These are phyloP conservation scores for Ceratocystis harringtonii DNA, from an alignment of 2,329 filamentous ascomycete genomes.

Conservation along the genomic window DNA sequence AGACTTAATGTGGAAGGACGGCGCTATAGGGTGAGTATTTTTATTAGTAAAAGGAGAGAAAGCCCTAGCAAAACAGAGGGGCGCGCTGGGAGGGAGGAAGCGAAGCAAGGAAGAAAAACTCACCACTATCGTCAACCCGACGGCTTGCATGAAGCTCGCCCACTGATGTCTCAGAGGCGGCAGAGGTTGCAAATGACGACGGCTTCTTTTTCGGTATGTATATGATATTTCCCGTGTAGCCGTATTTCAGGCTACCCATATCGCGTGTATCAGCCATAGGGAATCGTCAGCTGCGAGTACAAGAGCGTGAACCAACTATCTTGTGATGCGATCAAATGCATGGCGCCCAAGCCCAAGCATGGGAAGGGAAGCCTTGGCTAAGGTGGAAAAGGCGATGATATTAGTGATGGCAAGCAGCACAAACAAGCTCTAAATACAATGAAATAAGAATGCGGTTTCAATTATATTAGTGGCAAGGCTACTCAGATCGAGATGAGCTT, in stretches of 20 bases:
- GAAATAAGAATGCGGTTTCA: neutral
- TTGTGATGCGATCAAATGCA: constrained; percentile 9
- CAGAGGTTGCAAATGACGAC: no score
- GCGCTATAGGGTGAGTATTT: constrained; percentile 2
- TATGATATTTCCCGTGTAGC: constrained; percentile 11
- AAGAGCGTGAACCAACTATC: constrained; percentile 6
- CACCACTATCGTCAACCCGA: constrained; percentile 9
- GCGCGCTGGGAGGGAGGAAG: neutral
- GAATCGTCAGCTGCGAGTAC: constrained; percentile 6
- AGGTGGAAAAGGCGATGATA: neutral
- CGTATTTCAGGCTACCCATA: constrained; percentile 15
- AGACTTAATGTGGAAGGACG: constrained; percentile 8
- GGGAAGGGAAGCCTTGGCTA: neutral
- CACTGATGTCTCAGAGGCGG: neutral
- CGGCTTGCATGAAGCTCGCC: constrained; percentile 10
- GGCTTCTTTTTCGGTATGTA: constrained; percentile 8
- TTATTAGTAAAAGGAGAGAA: neutral
- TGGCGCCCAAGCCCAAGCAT: constrained; percentile 12
- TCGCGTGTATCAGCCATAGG: constrained; percentile 15
- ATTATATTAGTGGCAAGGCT: neutral
- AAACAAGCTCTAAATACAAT: no score
- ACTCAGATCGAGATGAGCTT: neutral
- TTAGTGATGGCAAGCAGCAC: neutral
- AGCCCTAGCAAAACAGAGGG: neutral
- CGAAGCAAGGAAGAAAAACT: neutral